Percentiles rank a stretch among this genome's conserved stretches.
These are phyloP conservation scores for Rostrohypoxylon terebratum DNA, from an alignment of 495 filamentous ascomycete species.

Conservation along the genomic window DNA sequence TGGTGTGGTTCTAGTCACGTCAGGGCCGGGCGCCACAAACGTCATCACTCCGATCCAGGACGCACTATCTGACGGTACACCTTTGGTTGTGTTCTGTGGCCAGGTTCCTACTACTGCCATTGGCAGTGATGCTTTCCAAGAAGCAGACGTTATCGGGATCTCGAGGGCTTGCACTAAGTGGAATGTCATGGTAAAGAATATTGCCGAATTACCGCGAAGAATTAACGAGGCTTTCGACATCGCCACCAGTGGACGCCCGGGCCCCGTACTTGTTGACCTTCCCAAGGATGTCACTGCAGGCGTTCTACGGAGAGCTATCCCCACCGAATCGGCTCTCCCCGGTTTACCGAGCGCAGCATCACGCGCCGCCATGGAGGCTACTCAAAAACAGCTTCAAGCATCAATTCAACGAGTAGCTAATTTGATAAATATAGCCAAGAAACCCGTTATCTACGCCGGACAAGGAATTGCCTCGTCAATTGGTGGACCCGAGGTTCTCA, in stretches of 20 bases:
- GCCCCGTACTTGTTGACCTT: slow-evolving; percentile 83
- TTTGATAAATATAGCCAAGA: slow-evolving; percentile 79
- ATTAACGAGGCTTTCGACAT: slow-evolving; percentile 92
- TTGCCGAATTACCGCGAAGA: slow-evolving; percentile 78
- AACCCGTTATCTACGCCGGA: slow-evolving; percentile 81
- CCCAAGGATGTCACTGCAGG: slow-evolving; percentile 83
- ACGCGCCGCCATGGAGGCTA: slow-evolving; percentile 69
- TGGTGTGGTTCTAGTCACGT: slow-evolving; percentile 82
- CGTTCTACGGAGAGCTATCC: slow-evolving; percentile 74
- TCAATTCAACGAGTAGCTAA: slow-evolving; percentile 73
- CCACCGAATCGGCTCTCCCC: slow-evolving; percentile 71
- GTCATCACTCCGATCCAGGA: slow-evolving; percentile 84
- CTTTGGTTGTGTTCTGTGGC: slow-evolving; percentile 82
- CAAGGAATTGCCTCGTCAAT: slow-evolving; percentile 74
- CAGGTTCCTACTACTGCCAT: slow-evolving; percentile 79
- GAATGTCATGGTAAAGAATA: slow-evolving; percentile 86
- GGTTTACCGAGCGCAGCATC: slow-evolving; percentile 76
- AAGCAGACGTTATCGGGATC: slow-evolving; percentile 82
- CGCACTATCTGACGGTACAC: slow-evolving; percentile 81
- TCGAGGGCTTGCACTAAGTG: slow-evolving; percentile 84
- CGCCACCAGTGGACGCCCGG: slow-evolving; percentile 78
- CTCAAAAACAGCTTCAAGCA: slow-evolving; percentile 66
- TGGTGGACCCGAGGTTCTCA: slow-evolving; percentile 74
- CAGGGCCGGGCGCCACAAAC: slow-evolving; percentile 82
- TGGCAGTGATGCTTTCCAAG: slow-evolving; percentile 84